Conservation (phyloP, 768 basidiomycete species). For the Imleria badia region DNA sequence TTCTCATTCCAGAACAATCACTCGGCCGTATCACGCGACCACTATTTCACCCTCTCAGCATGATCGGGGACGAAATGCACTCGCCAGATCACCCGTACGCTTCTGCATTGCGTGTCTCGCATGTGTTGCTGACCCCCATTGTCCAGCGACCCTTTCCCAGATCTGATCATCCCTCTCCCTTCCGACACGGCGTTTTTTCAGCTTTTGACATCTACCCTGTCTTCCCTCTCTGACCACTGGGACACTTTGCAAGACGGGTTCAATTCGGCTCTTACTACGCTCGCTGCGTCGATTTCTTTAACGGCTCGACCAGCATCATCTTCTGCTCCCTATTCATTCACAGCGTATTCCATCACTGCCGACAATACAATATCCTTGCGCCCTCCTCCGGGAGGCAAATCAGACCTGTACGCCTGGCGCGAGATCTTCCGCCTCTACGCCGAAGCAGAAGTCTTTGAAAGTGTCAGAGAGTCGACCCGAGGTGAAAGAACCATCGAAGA, state of each 20-base stretch:
- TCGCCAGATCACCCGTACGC: conserved; percentile 8
- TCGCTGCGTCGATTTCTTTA: conserved; percentile 40
- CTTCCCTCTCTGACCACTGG: conserved; percentile 55
- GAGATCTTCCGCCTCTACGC: conserved; percentile 87
- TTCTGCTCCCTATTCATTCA: conserved; percentile 31
- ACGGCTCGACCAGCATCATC: conserved; percentile 34
- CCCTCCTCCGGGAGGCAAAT: conserved; percentile 36
- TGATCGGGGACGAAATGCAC: background rate
- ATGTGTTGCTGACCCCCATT: background rate
- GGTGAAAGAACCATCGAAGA: conserved; percentile 74
- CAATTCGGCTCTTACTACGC: conserved; percentile 42
- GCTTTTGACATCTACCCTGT: conserved; percentile 60
- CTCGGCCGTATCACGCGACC: conserved; percentile 6
- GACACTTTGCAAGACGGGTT: conserved; percentile 51
- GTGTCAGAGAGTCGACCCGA: conserved; percentile 55
- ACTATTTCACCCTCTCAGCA: conserved; percentile 1
- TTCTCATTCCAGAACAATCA: conserved; percentile 12
- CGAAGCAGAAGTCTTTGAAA: conserved; percentile 85
- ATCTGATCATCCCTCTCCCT: conserved; percentile 76
- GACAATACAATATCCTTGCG: conserved; percentile 33
- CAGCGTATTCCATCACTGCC: conserved; percentile 29
- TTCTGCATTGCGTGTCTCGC: background rate
- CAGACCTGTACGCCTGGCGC: conserved; percentile 85
- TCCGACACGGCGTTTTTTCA: conserved; percentile 81
- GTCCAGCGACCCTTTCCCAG: conserved; percentile 27